A percentile compares a stretch with the other conserved stretches of the same genome.
These are phyloP conservation scores for Annulohypoxylon truncatum DNA, from an alignment of 2,329 filamentous ascomycete species.

Conservation along the genomic window DNA sequence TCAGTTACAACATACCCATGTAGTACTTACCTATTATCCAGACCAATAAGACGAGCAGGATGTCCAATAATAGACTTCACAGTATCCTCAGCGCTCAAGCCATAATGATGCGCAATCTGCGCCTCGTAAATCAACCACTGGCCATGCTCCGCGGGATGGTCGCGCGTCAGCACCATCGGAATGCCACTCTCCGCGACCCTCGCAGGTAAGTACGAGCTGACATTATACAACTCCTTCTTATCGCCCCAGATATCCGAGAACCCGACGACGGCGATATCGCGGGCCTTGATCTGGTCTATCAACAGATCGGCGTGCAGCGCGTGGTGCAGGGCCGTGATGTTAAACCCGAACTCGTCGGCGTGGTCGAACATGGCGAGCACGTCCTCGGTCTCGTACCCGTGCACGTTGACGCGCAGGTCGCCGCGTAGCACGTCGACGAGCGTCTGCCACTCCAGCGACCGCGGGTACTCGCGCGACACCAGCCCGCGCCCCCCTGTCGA, in stretches of 20 bases:
- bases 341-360: constrained; percentile 37
- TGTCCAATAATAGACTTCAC: constrained; percentile 30
- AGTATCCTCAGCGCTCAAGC: constrained; percentile 21
- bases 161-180: constrained; percentile 32
- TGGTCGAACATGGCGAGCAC: constrained; percentile 37
- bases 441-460: constrained; percentile 38
- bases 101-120: constrained; percentile 38
- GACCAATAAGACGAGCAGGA: constrained; percentile 33
- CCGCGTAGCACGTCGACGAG: constrained; percentile 38
- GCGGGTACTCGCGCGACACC: constrained; percentile 26
- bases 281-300: constrained; percentile 28
- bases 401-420: constrained; percentile 34
- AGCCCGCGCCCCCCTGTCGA: constrained; percentile 1
- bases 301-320: constrained; percentile 34
- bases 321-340: constrained; percentile 36
- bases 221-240: constrained; percentile 38
- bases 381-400: constrained; percentile 39
- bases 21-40: constrained; percentile 32
- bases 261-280: constrained; percentile 30
- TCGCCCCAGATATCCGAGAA: constrained; percentile 41
- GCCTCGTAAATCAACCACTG: constrained; percentile 39
- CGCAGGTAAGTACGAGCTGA: constrained; percentile 24
- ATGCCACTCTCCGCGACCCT: constrained; percentile 30
- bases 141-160: constrained; percentile 36
- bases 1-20: no score